phyloP scores from a whole-genome alignment of 2,329 filamentous ascomycete species.

The Fusarium udum region DNA sequence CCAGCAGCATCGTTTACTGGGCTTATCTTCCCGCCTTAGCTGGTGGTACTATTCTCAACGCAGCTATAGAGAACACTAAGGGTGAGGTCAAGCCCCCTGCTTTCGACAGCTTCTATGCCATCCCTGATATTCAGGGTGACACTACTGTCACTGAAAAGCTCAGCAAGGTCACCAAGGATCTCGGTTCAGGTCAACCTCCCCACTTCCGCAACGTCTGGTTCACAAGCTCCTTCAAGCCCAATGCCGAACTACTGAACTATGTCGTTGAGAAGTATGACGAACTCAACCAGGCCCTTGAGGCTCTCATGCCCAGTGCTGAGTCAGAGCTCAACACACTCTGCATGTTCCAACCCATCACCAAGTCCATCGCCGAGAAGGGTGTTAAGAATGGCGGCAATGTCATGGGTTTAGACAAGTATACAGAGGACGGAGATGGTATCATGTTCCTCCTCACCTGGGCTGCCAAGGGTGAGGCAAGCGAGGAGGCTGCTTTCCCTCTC shows the following conservation, averaged over 20 bases:
- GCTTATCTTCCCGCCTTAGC: constrained; percentile 44
- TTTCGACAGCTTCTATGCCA: constrained; percentile 44
- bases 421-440: constrained; percentile 42
- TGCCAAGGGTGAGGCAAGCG: constrained; percentile 47
- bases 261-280: constrained; percentile 45
- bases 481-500: constrained; percentile 48
- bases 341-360: constrained; percentile 48
- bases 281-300: constrained; percentile 43
- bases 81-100: constrained; percentile 42
- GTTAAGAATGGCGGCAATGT: constrained; percentile 47
- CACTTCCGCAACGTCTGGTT: constrained; percentile 50
- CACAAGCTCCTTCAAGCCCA: constrained; percentile 49
- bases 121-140: constrained; percentile 39
- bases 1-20: constrained; percentile 47
- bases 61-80: constrained; percentile 46
- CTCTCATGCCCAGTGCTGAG: constrained; percentile 32
- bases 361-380: constrained; percentile 45
- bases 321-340: constrained; percentile 45
- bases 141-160: constrained; percentile 43
- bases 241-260: constrained; percentile 47
- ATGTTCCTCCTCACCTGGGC: constrained; percentile 47
- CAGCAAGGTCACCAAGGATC: constrained; percentile 44
- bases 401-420: constrained; percentile 47
- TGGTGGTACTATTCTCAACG: constrained; percentile 46
- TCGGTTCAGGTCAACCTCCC: constrained; percentile 43